Percentiles rank a stretch among this genome's conserved stretches.
Conservation (phyloP, 805 yeast genomes). For the Blastobotrys terrestris region DNA sequence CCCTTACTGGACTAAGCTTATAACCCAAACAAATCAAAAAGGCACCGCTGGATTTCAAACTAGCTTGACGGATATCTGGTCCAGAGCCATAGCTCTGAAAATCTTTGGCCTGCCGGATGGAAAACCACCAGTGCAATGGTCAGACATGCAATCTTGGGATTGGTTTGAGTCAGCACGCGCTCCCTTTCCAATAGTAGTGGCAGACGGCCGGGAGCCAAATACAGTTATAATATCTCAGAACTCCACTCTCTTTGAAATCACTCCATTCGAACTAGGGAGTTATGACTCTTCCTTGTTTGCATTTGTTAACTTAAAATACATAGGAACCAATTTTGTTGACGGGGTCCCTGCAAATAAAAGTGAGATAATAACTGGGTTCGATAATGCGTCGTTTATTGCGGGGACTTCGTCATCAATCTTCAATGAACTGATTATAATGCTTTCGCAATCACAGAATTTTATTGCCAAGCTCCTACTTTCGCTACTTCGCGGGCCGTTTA, state of each 20-base stretch:
- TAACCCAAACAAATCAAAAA: conserved; percentile 45
- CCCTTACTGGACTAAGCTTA: conserved; percentile 38
- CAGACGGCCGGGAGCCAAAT: conserved; percentile 35
- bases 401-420: conserved; percentile 80
- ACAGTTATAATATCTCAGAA: conserved; percentile 48
- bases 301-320: conserved; percentile 58
- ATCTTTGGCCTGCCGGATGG: conserved; percentile 53
- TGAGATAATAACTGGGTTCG: conserved; percentile 45
- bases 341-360: conserved; percentile 33
- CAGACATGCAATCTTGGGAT: conserved; percentile 50
- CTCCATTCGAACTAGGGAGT: conserved; percentile 61
- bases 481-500: neutral
- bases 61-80: conserved; percentile 71
- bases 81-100: conserved; percentile 62
- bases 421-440: conserved; percentile 29
- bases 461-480: conserved; percentile 28
- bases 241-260: conserved; percentile 47
- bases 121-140: conserved; percentile 53
- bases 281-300: conserved; percentile 34
- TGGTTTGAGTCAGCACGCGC: conserved; percentile 52
- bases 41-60: conserved; percentile 56
- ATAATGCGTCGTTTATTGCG: conserved; percentile 72
- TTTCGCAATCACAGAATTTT: conserved; percentile 27
- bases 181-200: conserved; percentile 61
- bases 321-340: conserved; percentile 53